These are phyloP conservation scores for Colletotrichum tofieldiae DNA, from an alignment of 2,329 filamentous ascomycete genomes.

Conservation along the genomic window DNA sequence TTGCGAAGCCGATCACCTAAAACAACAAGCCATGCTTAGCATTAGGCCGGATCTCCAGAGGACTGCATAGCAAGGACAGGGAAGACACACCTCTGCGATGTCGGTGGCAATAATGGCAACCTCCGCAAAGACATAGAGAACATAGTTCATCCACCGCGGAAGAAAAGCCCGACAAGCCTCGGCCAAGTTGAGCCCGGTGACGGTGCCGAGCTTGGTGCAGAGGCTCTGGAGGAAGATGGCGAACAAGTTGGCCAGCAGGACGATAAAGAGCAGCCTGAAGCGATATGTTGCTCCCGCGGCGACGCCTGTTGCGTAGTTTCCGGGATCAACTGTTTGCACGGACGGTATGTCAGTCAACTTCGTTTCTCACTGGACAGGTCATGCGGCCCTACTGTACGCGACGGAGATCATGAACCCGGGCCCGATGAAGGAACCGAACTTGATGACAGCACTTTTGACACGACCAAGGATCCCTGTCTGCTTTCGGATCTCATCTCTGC, in stretches of 20 bases:
- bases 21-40: constrained; percentile 33
- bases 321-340: constrained; percentile 64
- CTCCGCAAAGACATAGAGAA: constrained; percentile 76
- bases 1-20: constrained; percentile 79
- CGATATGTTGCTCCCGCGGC: constrained; percentile 77
- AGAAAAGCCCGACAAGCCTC: constrained; percentile 77
- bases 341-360: not conserved
- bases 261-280: constrained; percentile 77
- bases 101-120: constrained; percentile 80
- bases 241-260: constrained; percentile 79
- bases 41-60: too few relatives aligned
- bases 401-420: constrained; percentile 78
- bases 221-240: constrained; percentile 80
- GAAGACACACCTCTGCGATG: constrained; percentile 72
- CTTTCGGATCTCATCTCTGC: not conserved
- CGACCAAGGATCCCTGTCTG: not conserved
- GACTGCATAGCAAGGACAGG: too few relatives aligned
- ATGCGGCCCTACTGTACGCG: constrained; percentile 65
- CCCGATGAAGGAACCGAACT: constrained; percentile 73
- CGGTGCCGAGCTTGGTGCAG: constrained; percentile 78
- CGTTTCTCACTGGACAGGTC: not conserved
- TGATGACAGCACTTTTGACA: constrained; percentile 54
- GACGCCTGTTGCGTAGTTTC: constrained; percentile 81
- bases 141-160: constrained; percentile 75
- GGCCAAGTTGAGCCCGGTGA: constrained; percentile 78